Base-by-base conservation (phyloP, 306 rosid species). In the Vicia villosa region DNA sequence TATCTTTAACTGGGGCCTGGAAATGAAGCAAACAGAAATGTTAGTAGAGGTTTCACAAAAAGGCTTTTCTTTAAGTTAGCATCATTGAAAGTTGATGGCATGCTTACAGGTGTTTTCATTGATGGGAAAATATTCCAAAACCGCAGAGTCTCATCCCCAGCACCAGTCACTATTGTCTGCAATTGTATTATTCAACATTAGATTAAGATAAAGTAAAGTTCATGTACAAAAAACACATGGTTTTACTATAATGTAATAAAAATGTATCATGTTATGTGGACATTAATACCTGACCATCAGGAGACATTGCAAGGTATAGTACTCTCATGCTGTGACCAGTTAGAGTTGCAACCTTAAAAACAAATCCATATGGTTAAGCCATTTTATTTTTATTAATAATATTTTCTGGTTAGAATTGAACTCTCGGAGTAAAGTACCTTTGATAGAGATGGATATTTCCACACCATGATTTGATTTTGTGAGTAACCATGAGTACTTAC, bases 401-500 rank as follows among this genome's bases (percentile, higher is more conserved):
- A 4, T 11, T 36, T 19, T 49, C 16, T 5, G 10, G 5, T 21
- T 20, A 22, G 11, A 74, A 24, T 57, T 21, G 17, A 49, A 32
- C 3, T 62, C 10, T 49, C 6, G 17, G 37, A 55, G 66, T 72
- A 88, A 78, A 90, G 79, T 94, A 92, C 98, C 96, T 92, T 92
- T 26, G 80, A 20, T 81, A 95, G 72, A 68, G 99, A 89, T 64
- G 99, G 97, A 86, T 95, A 95, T 76, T 89, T 95, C 99, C 99
- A 92, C 79, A 92, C 95, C 98, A 91, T 94, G 26, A 89, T 94
- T 75, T 94, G 99, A 70, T 94, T 94, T 81, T 94, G 99, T 32
- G 99, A 94, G 80, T 94, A 94, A 21, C 99, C 99, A 49, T 94
- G 99, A 40, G 99, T 91, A 68, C 99, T 92, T 36, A 95, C 99